Evolutionary conservation across 2,329 filamentous ascomycete species (phyloP).

Genomic region (Blastomyces gilchristii): DNA sequence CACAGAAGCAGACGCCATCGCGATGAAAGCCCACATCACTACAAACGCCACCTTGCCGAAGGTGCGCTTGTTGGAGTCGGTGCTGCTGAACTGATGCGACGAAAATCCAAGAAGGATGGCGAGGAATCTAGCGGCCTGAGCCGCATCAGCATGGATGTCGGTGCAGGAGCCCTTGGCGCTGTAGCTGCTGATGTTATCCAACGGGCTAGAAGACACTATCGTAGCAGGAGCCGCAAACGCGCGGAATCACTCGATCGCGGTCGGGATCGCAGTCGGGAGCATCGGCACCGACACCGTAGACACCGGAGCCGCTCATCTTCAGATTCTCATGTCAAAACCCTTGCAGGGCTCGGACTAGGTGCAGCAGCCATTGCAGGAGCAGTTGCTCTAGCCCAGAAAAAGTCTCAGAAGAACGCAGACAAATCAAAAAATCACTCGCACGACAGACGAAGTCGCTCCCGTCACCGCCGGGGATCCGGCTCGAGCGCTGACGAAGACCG

Average conservation of each 20-base stretch:
- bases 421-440: slow-evolving; percentile 31
- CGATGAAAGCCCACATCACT: slow-evolving; percentile 41
- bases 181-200: slow-evolving; percentile 50
- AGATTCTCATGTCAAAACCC: slow-evolving; percentile 41
- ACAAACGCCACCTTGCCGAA: slow-evolving; percentile 50
- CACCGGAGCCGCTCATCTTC: slow-evolving; percentile 34
- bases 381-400: slow-evolving; percentile 48
- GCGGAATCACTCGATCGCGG: slow-evolving; percentile 34
- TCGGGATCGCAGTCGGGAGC: slow-evolving; percentile 25
- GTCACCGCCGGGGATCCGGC: slow-evolving; percentile 30
- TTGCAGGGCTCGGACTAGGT: slow-evolving; percentile 44
- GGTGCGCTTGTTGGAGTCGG: slow-evolving; percentile 51
- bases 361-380: slow-evolving; percentile 52
- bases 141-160: slow-evolving; percentile 42
- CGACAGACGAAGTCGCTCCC: slow-evolving; percentile 40
- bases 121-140: slow-evolving; percentile 44
- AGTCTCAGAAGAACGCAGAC: slow-evolving; percentile 41
- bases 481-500: slow-evolving; percentile 26
- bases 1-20: slow-evolving; percentile 40
- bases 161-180: slow-evolving; percentile 52
- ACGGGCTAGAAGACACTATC: slow-evolving; percentile 41
- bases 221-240: slow-evolving; percentile 37
- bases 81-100: slow-evolving; percentile 50
- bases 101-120: slow-evolving; percentile 48
- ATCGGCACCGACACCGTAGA: slow-evolving; percentile 24